These are phyloP conservation scores for Ascochyta fabae DNA, from an alignment of 2,329 filamentous ascomycete species.

Conservation along the genomic window DNA sequence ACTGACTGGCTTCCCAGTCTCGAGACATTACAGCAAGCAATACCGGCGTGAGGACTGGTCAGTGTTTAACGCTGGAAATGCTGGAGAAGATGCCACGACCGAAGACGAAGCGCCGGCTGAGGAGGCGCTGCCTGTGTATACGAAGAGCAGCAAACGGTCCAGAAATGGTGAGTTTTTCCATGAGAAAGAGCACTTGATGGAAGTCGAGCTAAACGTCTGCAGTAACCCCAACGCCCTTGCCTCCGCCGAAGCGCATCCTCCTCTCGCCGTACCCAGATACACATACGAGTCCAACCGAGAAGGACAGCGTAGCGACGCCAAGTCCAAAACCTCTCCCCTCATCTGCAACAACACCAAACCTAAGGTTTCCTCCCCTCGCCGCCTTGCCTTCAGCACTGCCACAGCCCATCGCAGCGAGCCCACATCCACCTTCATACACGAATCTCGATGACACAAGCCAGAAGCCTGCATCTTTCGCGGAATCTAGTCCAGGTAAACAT, in stretches of 20 bases:
- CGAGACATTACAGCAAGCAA: slow-evolving; percentile 1
- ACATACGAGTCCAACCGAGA: slow-evolving; percentile 17
- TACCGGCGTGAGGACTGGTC: slow-evolving; percentile 13
- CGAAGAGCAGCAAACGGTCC: slow-evolving; percentile 16
- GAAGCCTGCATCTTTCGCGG: neutral
- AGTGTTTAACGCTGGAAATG: slow-evolving; percentile 1
- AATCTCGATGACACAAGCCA: neutral
- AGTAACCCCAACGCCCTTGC: slow-evolving; percentile 14
- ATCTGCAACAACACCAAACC: neutral
- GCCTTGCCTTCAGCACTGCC: neutral
- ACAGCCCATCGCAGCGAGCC: neutral
- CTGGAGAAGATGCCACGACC: neutral
- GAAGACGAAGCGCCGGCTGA: slow-evolving; percentile 1
- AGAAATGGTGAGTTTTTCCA: slow-evolving; percentile 17
- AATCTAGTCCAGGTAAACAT: neutral
- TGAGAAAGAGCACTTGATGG: too few species aligned
- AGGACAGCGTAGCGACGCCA: slow-evolving; percentile 11
- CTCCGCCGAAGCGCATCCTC: slow-evolving; percentile 19
- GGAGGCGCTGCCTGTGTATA: slow-evolving; percentile 19
- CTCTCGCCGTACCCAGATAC: neutral
- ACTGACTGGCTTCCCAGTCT: slow-evolving; percentile 17
- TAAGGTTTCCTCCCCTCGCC: neutral
- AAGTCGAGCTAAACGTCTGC: too few species aligned
- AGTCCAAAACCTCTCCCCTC: neutral
- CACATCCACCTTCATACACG: neutral